A percentile compares a stretch with the other conserved stretches of the same genome.
phyloP scores from a whole-genome alignment of 441 rosid genomes.

The Metrosideros polymorpha region DNA sequence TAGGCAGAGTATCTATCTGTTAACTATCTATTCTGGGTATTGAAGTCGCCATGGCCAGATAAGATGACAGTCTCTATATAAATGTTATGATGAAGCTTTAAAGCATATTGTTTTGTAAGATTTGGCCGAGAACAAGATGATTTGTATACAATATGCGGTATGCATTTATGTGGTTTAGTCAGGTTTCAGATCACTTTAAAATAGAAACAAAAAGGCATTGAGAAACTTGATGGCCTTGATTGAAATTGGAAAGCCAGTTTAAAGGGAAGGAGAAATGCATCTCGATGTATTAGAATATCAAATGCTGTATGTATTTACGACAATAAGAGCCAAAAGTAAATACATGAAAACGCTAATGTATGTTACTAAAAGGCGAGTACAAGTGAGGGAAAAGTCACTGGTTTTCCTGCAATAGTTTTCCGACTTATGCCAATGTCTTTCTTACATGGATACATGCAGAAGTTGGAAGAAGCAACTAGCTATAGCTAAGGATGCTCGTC shows the following conservation, averaged over 20 bases:
- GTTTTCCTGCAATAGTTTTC: not conserved
- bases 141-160: not conserved
- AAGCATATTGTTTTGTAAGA: not conserved
- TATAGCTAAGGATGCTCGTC: slow-evolving; percentile 85
- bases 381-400: not conserved
- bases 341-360: not conserved
- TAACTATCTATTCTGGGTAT: not conserved
- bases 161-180: not conserved
- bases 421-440: slow-evolving; percentile 1
- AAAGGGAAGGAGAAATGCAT: not conserved
- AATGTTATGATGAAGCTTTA: not conserved
- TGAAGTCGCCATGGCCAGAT: not conserved
- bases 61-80: not conserved
- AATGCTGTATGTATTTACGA: not conserved
- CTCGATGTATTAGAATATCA: not conserved
- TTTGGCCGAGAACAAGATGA: not conserved
- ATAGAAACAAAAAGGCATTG: not conserved
- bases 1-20: not conserved
- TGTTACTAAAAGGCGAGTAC: not conserved
- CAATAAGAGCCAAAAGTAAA: not conserved
- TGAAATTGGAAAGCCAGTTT: not conserved
- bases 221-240: not conserved
- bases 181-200: not conserved
- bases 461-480: slow-evolving; percentile 89
- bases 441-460: slow-evolving; percentile 29